A percentile compares a stretch with the other conserved stretches of the same genome.
Evolutionary conservation across 768 basidiomycete genomes (phyloP).

Genomic region (Heimioporus sp.): DNA sequence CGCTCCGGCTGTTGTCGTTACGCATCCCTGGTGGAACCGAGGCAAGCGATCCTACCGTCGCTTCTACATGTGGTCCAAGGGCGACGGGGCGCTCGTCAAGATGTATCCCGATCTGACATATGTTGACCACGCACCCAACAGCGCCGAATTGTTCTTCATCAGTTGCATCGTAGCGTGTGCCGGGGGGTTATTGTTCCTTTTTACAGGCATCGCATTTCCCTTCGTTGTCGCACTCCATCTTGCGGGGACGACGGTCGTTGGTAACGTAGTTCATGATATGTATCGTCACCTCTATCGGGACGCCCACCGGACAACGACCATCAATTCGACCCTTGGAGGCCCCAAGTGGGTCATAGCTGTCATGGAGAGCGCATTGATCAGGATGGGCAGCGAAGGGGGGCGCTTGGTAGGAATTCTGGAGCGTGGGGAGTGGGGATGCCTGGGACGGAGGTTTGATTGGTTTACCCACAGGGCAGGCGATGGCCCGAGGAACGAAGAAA

Average conservation of each 20-base stretch:
- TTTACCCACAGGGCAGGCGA: conserved; percentile 42
- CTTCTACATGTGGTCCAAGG: conserved; percentile 59
- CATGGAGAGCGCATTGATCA: conserved; percentile 48
- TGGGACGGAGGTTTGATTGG: conserved; percentile 55
- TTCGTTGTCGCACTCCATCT: conserved; percentile 21
- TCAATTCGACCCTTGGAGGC: conserved; percentile 37
- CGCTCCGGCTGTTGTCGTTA: conserved; percentile 48
- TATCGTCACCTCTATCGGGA: conserved; percentile 48
- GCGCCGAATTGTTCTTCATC: conserved; percentile 43
- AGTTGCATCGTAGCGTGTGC: conserved; percentile 11
- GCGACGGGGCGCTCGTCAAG: conserved; percentile 51
- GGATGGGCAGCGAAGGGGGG: conserved; percentile 51
- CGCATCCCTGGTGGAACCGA: conserved; percentile 57
- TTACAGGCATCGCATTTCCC: conserved; percentile 9
- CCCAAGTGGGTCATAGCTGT: conserved; percentile 42
- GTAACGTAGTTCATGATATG: conserved; percentile 48
- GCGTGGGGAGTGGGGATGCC: conserved; percentile 36
- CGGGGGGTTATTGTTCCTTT: conserved; percentile 17
- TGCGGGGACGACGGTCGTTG: conserved; percentile 29
- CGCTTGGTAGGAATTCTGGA: conserved; percentile 43
- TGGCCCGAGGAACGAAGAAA: conserved; percentile 45
- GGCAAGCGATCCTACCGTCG: conserved; percentile 47
- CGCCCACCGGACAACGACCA: conserved; percentile 27
- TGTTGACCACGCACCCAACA: conserved; percentile 45
- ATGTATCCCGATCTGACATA: conserved; percentile 49